Evolutionary conservation across 257 asterid species (phyloP).

Genomic region (Linaria vulgaris): DNA sequence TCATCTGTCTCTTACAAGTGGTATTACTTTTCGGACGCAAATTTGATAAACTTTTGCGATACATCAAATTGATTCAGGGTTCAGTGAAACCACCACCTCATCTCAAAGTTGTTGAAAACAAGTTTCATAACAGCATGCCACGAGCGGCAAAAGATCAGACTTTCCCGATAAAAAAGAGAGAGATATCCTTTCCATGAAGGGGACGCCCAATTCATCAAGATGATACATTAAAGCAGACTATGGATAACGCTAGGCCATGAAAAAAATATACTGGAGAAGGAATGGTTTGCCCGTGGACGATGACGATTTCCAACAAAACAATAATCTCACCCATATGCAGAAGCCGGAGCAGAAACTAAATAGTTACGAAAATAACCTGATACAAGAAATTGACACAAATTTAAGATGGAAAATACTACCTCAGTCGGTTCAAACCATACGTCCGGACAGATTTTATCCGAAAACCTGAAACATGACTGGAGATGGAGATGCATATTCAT

Average conservation of each 20-base stretch:
- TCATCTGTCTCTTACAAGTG: background rate
- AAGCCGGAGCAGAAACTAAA: background rate
- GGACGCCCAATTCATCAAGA: background rate
- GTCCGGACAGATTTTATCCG: slow-evolving; percentile 78
- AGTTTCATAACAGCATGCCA: no score
- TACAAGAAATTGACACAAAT: slow-evolving; percentile 1
- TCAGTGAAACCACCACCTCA: background rate
- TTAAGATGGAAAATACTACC: slow-evolving; percentile 46
- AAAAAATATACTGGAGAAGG: no score
- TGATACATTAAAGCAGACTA: background rate
- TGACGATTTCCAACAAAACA: no score
- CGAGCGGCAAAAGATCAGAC: no score
- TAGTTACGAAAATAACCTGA: background rate
- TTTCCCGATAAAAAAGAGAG: no score
- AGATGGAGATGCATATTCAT: slow-evolving; percentile 39
- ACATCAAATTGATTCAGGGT: background rate
- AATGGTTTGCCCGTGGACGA: no score
- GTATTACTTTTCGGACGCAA: background rate
- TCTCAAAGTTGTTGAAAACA: no score
- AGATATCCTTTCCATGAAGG: background rate
- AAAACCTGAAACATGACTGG: slow-evolving; percentile 83
- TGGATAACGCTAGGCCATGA: no score
- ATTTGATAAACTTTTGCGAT: background rate
- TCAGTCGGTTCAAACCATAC: slow-evolving; percentile 97
- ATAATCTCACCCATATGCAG: no score